These are phyloP conservation scores for Naganishia antarctica DNA, from an alignment of 768 basidiomycete species.

Conservation along the genomic window DNA sequence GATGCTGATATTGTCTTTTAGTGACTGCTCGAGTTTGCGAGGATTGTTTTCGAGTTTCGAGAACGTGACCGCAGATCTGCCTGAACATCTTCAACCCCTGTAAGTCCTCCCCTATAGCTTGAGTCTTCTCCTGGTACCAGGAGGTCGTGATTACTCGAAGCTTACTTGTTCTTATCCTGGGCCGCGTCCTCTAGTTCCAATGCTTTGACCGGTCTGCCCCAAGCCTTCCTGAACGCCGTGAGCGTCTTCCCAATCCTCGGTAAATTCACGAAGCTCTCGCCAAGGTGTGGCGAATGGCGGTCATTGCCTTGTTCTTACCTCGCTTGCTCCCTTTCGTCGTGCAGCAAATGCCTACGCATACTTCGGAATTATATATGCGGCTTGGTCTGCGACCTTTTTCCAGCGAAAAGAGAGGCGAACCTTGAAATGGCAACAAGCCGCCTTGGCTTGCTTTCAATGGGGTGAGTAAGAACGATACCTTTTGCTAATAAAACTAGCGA, in stretches of 20 bases:
- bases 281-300: not conserved
- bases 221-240: not conserved
- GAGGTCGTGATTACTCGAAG: too few relatives aligned
- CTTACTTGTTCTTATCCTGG: not conserved
- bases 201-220: not conserved
- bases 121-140: too few relatives aligned
- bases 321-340: not conserved
- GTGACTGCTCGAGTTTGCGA: constrained; percentile 1
- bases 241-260: constrained; percentile 15
- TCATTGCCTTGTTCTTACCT: not conserved
- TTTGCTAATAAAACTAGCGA: not conserved
- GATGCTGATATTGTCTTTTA: not conserved
- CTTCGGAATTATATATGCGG: constrained; percentile 3
- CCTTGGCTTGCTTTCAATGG: constrained; percentile 4
- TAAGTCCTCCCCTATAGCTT: too few relatives aligned
- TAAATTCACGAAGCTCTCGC: not conserved
- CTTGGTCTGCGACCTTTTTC: constrained; percentile 9
- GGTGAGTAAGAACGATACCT: not conserved
- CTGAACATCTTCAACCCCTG: not conserved
- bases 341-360: constrained; percentile 10
- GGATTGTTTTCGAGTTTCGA: constrained; percentile 5
- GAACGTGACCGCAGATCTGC: not conserved
- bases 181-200: not conserved
- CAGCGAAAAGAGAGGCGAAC: constrained; percentile 3
- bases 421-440: not conserved